These are phyloP conservation scores for Penicillium manginii DNA, from an alignment of 495 filamentous ascomycete species.

Conservation along the genomic window DNA sequence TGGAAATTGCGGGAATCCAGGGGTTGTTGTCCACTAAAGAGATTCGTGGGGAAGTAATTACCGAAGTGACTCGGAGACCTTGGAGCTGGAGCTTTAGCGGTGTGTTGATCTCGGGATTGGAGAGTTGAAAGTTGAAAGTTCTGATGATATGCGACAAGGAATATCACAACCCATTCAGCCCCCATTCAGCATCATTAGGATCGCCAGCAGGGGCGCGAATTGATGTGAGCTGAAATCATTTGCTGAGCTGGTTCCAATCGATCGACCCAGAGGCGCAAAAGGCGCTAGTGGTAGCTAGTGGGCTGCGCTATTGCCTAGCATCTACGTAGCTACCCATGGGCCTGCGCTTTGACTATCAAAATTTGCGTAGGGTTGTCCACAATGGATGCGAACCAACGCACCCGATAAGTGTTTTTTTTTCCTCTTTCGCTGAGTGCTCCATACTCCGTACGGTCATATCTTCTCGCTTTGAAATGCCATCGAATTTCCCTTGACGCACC, in stretches of 20 bases:
- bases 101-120: conserved; percentile 8
- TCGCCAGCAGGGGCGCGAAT: conserved; percentile 10
- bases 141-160: neutral
- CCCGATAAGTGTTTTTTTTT: neutral
- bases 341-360: conserved; percentile 8
- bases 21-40: conserved; percentile 5
- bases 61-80: neutral
- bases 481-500: neutral
- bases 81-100: neutral
- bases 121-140: neutral
- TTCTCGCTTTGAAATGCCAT: neutral
- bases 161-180: too few relatives aligned
- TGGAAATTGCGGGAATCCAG: conserved; percentile 14
- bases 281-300: conserved; percentile 24
- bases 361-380: neutral
- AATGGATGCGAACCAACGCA: neutral
- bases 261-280: conserved; percentile 7
- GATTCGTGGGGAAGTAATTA: neutral
- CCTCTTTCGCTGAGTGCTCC: neutral
- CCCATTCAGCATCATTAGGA: conserved; percentile 6
- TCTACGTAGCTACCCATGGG: conserved; percentile 21
- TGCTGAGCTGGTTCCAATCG: conserved; percentile 21
- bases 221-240: neutral
- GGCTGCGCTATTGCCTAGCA: conserved; percentile 25
- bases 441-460: neutral